phyloP scores from a whole-genome alignment of 768 basidiomycete genomes.

The Termitomyces sp. region DNA sequence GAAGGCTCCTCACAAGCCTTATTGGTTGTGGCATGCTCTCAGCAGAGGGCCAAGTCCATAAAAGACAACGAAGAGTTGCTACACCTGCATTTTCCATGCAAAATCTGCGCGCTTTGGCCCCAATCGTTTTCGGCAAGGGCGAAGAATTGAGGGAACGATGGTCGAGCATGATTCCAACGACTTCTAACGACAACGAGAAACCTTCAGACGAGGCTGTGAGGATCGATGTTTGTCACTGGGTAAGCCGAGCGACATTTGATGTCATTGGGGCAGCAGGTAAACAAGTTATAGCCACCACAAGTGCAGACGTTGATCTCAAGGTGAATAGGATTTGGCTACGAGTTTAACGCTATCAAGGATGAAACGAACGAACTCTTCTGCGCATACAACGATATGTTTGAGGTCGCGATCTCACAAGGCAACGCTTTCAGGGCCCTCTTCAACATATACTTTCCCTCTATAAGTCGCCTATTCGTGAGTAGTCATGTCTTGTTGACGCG shows the following conservation, averaged over 20 bases:
- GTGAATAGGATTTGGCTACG: constrained; percentile 71
- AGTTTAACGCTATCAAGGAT: constrained; percentile 78
- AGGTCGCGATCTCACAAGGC: constrained; percentile 57
- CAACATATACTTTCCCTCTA: constrained; percentile 52
- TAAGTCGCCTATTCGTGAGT: constrained; percentile 54
- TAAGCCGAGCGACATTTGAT: constrained; percentile 83
- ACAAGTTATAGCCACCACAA: constrained; percentile 6
- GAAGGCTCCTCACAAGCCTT: constrained; percentile 65
- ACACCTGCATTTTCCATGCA: constrained; percentile 79
- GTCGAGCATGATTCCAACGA: constrained; percentile 36
- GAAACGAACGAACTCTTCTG: constrained; percentile 72
- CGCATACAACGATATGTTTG: constrained; percentile 87
- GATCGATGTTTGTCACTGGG: constrained; percentile 77
- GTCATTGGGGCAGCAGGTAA: constrained; percentile 85
- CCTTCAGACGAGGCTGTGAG: constrained; percentile 21
- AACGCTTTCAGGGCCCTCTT: constrained; percentile 38
- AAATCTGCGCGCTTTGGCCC: constrained; percentile 65
- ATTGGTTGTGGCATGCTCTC: constrained; percentile 83
- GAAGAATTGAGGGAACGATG: constrained; percentile 56
- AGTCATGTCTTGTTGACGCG: not conserved
- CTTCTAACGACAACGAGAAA: not conserved
- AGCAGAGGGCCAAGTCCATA: constrained; percentile 73
- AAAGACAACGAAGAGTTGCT: constrained; percentile 71
- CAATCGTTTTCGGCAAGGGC: constrained; percentile 68
- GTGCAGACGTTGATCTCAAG: not conserved